Evolutionary conservation across 768 basidiomycete genomes (phyloP).

Genomic region (Clitopilus passeckerianus): DNA sequence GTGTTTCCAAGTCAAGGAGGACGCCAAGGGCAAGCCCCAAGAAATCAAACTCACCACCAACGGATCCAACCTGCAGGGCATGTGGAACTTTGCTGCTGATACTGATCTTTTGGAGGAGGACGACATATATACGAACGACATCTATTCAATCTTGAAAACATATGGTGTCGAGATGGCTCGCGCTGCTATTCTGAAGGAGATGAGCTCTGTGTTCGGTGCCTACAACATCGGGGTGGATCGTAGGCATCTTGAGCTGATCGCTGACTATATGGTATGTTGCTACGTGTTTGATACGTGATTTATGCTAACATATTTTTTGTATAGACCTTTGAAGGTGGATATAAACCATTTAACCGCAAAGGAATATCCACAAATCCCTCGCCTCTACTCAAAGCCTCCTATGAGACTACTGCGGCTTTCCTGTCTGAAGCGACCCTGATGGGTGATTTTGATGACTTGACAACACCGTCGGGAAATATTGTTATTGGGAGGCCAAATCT

Average conservation of each 20-base stretch:
- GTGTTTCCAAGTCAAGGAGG: slow-evolving; percentile 73
- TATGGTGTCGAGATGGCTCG: slow-evolving; percentile 98
- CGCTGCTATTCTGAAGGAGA: slow-evolving; percentile 84
- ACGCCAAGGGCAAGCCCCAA: slow-evolving; percentile 41
- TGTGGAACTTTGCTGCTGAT: slow-evolving; percentile 72
- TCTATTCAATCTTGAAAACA: slow-evolving; percentile 83
- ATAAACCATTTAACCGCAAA: slow-evolving; percentile 96
- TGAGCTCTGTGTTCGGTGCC: slow-evolving; percentile 86
- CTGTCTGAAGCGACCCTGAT: slow-evolving; percentile 90
- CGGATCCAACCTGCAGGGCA: slow-evolving; percentile 87
- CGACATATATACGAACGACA: slow-evolving; percentile 89
- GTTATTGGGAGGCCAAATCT: slow-evolving; percentile 82
- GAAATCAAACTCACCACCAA: slow-evolving; percentile 72
- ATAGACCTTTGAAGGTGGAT: slow-evolving; percentile 96
- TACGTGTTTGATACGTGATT: background rate
- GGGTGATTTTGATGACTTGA: slow-evolving; percentile 93
- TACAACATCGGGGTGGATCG: slow-evolving; percentile 96
- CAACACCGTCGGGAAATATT: slow-evolving; percentile 87
- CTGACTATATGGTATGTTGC: slow-evolving; percentile 94
- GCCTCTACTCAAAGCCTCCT: slow-evolving; percentile 96
- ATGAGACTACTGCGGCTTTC: slow-evolving; percentile 93
- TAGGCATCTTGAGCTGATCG: slow-evolving; percentile 93
- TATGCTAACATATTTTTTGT: slow-evolving; percentile 2
- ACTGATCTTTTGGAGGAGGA: slow-evolving; percentile 70
- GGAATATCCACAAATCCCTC: slow-evolving; percentile 92